phyloP scores from a whole-genome alignment of 106 monocot genomes.

The Hemerocallis citrina region DNA sequence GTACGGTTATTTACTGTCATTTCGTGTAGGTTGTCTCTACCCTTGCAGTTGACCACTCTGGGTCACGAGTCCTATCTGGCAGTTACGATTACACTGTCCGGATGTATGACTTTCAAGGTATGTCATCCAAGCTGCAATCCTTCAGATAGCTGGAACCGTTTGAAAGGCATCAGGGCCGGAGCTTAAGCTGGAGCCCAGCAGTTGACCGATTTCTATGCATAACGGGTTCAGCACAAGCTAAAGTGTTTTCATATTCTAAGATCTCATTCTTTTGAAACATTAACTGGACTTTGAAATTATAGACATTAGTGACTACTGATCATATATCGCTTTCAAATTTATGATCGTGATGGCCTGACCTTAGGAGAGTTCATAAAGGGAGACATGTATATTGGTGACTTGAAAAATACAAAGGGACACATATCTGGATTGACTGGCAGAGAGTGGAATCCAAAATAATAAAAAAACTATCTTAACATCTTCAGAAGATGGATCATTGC shows the following conservation, averaged over 20 bases:
- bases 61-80: constrained; percentile 93
- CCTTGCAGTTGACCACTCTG: constrained; percentile 93
- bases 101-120: constrained; percentile 99
- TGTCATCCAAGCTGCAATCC: constrained; percentile 91
- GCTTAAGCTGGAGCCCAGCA: constrained; percentile 96
- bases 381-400: constrained; percentile 98
- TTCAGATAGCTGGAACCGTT: constrained; percentile 91
- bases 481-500: constrained; percentile 96
- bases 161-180: constrained; percentile 95
- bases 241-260: constrained; percentile 30
- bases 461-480: constrained; percentile 91
- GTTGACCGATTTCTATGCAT: constrained; percentile 83
- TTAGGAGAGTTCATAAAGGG: constrained; percentile 96
- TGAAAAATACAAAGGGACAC: constrained; percentile 98
- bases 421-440: constrained; percentile 92
- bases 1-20: neutral
- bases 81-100: constrained; percentile 96
- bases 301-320: neutral
- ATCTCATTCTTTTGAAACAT: neutral
- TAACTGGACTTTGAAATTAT: constrained; percentile 3
- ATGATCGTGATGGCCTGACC: constrained; percentile 91
- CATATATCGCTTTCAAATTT: constrained; percentile 58
- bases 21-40: constrained; percentile 75
- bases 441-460: constrained; percentile 92
- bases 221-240: constrained; percentile 92